A percentile compares a stretch with the other conserved stretches of the same genome.
These are phyloP conservation scores for Pelargonium australe DNA, from an alignment of 441 rosid species.

Conservation along the genomic window DNA sequence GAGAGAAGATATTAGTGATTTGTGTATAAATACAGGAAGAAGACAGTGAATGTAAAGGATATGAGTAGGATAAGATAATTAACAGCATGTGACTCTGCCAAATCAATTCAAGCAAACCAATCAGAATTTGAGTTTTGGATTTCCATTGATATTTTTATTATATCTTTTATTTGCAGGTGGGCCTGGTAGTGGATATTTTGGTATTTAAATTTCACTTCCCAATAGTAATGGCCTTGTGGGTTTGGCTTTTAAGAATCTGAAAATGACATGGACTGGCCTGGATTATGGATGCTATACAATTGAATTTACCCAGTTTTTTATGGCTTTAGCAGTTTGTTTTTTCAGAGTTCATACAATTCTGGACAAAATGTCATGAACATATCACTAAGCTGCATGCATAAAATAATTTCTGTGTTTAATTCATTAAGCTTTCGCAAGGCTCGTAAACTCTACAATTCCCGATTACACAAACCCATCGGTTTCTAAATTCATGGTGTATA, in stretches of 20 bases:
- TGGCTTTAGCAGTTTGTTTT: neutral
- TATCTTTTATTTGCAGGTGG: neutral
- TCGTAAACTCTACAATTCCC: conserved; percentile 56
- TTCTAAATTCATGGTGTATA: conserved; percentile 35
- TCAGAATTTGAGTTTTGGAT: conserved; percentile 41
- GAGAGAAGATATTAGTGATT: neutral
- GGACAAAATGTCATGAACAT: no score
- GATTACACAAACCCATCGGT: conserved; percentile 33
- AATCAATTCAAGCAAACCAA: conserved; percentile 42
- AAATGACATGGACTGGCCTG: conserved; percentile 22
- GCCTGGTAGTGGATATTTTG: conserved; percentile 28
- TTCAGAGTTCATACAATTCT: no score
- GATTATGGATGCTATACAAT: neutral
- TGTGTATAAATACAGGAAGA: neutral
- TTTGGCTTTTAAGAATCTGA: neutral
- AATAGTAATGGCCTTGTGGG: conserved; percentile 26
- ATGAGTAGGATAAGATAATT: conserved; percentile 7
- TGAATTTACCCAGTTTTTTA: neutral
- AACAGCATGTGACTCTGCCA: conserved; percentile 11
- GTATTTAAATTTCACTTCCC: conserved; percentile 18
- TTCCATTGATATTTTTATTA: conserved; percentile 29
- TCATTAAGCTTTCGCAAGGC: conserved; percentile 37
- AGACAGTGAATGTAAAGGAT: neutral
- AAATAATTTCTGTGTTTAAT: conserved; percentile 50
- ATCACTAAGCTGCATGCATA: neutral